phyloP scores from a whole-genome alignment of 202 grass and related monocot species.

The Elaeis oleifera region DNA sequence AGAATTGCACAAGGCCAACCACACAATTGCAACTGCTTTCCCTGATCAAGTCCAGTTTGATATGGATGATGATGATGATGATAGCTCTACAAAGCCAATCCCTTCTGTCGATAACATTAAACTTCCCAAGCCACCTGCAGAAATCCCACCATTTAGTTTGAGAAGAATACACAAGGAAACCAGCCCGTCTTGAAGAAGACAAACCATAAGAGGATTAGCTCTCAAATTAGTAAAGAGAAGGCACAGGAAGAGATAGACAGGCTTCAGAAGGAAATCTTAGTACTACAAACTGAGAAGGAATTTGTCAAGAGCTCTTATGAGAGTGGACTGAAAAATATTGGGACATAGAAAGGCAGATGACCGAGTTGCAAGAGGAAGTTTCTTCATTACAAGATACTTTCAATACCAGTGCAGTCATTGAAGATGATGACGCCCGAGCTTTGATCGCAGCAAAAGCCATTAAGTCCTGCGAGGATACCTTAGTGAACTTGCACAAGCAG shows the following conservation, averaged over 20 bases:
- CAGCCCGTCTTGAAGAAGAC: constrained; percentile 16
- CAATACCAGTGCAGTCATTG: constrained; percentile 42
- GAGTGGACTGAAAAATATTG: constrained; percentile 64
- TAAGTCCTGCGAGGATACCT: constrained; percentile 58
- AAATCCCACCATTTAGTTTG: constrained; percentile 38
- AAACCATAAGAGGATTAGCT: not conserved
- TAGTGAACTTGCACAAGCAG: constrained; percentile 39
- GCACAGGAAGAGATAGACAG: constrained; percentile 48
- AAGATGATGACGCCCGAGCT: constrained; percentile 60
- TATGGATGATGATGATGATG: constrained; percentile 36
- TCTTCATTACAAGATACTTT: constrained; percentile 56
- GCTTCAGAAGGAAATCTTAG: constrained; percentile 82
- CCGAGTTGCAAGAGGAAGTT: constrained; percentile 54
- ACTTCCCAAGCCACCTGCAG: constrained; percentile 38
- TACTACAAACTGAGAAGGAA: constrained; percentile 84
- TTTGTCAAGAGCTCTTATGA: constrained; percentile 82
- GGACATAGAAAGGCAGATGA: constrained; percentile 78
- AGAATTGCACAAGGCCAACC: constrained; percentile 83
- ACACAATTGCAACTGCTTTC: constrained; percentile 69
- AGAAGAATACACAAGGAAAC: constrained; percentile 38
- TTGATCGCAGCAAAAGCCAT: constrained; percentile 68
- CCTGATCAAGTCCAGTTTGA: constrained; percentile 65
- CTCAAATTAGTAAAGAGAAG: constrained; percentile 36
- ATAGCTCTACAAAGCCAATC: constrained; percentile 35
- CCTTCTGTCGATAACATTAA: constrained; percentile 31